Evolutionary conservation across 2,329 filamentous ascomycete genomes (phyloP).

Genomic region (Nectriaceae sp.): DNA sequence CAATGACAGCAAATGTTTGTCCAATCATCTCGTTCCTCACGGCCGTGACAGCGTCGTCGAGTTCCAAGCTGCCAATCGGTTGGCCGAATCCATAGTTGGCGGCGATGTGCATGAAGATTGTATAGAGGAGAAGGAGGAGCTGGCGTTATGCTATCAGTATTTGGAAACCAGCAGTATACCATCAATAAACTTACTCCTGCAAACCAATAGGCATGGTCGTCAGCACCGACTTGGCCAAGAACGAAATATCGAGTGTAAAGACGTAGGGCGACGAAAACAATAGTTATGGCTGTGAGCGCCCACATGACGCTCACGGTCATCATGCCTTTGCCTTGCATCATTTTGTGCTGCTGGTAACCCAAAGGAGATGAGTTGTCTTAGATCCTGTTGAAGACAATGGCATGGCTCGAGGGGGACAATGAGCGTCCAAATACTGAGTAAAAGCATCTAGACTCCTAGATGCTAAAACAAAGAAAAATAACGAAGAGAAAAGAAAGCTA

Average conservation of each 20-base stretch:
- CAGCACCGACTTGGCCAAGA: slow-evolving; percentile 33
- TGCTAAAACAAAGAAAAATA: no score
- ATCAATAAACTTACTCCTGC: slow-evolving; percentile 6
- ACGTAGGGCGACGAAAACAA: slow-evolving; percentile 36
- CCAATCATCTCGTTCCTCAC: slow-evolving; percentile 33
- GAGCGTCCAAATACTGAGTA: no score
- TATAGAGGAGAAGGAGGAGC: slow-evolving; percentile 34
- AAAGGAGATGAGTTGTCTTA: background rate
- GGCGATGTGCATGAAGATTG: slow-evolving; percentile 33
- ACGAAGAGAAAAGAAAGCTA: no score
- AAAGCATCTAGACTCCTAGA: no score
- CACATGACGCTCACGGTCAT: slow-evolving; percentile 29
- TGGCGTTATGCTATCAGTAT: no score
- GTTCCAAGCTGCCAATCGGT: slow-evolving; percentile 25
- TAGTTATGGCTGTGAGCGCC: slow-evolving; percentile 22
- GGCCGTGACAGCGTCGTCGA: slow-evolving; percentile 25
- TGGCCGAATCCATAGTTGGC: slow-evolving; percentile 37
- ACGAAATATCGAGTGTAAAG: slow-evolving; percentile 38
- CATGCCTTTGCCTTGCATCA: slow-evolving; percentile 21
- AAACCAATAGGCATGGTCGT: slow-evolving; percentile 37
- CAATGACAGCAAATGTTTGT: slow-evolving; percentile 39
- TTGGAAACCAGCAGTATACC: no score
- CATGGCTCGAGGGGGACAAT: no score
- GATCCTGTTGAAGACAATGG: no score
- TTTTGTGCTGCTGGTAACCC: slow-evolving; percentile 3